Evolutionary conservation across 1,284 basidiomycete species (phyloP).

Genomic region (Coniophora puteana): DNA sequence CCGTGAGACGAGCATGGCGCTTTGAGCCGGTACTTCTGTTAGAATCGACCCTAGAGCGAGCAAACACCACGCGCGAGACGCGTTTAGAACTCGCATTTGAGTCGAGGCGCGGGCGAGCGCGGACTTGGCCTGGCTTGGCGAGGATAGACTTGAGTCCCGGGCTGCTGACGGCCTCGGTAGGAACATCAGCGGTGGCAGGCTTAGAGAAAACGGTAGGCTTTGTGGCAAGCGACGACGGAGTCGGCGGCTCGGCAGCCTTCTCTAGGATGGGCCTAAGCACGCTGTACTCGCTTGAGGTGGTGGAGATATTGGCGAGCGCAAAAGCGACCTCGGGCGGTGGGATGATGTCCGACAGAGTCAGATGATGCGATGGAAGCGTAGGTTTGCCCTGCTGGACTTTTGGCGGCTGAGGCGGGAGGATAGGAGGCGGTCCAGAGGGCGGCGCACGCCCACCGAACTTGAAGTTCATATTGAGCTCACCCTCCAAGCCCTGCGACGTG

Average conservation of each 20-base stretch:
- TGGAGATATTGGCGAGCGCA: slow-evolving; percentile 42
- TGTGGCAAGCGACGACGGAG: slow-evolving; percentile 28
- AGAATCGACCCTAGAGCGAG: slow-evolving; percentile 11
- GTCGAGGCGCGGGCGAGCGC: slow-evolving; percentile 34
- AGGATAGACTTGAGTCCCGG: too few relatives aligned
- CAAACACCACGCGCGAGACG: slow-evolving; percentile 19
- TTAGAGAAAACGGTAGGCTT: too few relatives aligned
- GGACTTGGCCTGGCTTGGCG: too few relatives aligned
- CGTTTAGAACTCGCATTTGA: slow-evolving; percentile 43
- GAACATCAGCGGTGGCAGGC: too few relatives aligned
- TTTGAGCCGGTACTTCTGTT: slow-evolving; percentile 1
- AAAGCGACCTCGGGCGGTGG: slow-evolving; percentile 54
- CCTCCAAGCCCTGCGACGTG: slow-evolving; percentile 55
- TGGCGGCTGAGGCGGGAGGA: slow-evolving; percentile 11
- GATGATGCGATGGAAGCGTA: too few relatives aligned
- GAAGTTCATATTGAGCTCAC: slow-evolving; percentile 65
- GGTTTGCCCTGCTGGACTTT: slow-evolving; percentile 16
- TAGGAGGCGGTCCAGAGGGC: slow-evolving; percentile 16
- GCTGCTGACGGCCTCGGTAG: too few relatives aligned
- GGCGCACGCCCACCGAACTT: slow-evolving; percentile 62
- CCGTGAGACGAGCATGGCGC: slow-evolving; percentile 10
- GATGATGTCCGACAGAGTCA: slow-evolving; percentile 72
- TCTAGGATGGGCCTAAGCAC: slow-evolving; percentile 58
- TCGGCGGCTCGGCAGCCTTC: slow-evolving; percentile 35
- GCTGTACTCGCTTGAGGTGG: slow-evolving; percentile 49